Conservation (phyloP, 495 filamentous ascomycete species). For the Sporormia fimetaria region DNA sequence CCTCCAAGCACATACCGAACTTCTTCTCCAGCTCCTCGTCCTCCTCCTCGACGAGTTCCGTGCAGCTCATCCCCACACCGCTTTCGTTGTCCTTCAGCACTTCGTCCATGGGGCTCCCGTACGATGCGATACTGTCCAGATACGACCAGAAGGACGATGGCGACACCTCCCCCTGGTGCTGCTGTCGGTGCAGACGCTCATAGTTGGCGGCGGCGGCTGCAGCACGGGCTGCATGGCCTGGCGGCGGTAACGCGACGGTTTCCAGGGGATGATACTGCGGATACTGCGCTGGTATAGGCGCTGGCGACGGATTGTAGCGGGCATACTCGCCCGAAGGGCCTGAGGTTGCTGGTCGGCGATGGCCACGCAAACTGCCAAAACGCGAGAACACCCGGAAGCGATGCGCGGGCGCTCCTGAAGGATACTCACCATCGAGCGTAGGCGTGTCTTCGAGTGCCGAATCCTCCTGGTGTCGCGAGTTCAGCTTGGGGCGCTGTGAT, state of each 20-base stretch:
- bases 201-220: conserved; percentile 21
- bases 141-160: conserved; percentile 17
- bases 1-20: conserved; percentile 5
- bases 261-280: no score
- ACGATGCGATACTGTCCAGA: no score
- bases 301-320: conserved; percentile 13
- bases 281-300: conserved; percentile 17
- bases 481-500: no score
- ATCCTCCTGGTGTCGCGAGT: no score
- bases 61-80: conserved; percentile 21
- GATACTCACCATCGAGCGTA: not conserved
- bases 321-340: conserved; percentile 20
- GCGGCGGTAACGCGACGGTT: not conserved
- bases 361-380: conserved; percentile 10
- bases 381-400: conserved; percentile 6
- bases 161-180: conserved; percentile 10
- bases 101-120: conserved; percentile 3
- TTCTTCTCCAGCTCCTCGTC: conserved; percentile 19
- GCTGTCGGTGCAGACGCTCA: conserved; percentile 5
- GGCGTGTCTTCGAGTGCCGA: no score
- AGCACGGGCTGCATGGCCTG: conserved; percentile 16
- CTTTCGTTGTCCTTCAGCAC: conserved; percentile 24
- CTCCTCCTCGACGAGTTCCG: conserved; percentile 7
- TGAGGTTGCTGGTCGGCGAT: conserved; percentile 20
- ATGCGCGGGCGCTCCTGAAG: conserved; percentile 1